Base-by-base conservation (phyloP, 108 stramenopile species). In the Cyclostephanos tholiformis region DNA sequence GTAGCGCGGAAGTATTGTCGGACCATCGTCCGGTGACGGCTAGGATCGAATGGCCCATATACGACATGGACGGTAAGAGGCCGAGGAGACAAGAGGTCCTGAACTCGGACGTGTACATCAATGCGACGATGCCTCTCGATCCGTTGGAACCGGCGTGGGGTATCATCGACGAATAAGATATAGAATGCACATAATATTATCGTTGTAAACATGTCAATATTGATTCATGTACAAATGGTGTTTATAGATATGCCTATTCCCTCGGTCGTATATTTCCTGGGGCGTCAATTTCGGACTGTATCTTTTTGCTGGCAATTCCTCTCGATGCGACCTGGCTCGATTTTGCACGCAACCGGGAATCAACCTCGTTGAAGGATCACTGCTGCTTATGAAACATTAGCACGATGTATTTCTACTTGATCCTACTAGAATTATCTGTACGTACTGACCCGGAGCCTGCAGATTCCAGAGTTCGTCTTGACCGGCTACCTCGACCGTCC, bases 1-100 rank as follows among this genome's bases (percentile, higher is more conserved):
- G 82, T 6, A 68, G 67, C 6, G 16, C 51, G 49, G n/a, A n/a
- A n/a, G 75, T 82, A 0, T n/a, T 82, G 2, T 78, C 77, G 20
- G 82, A 82, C 56, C 82, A 82, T 61, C 65, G 82, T 53, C 82
- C 73, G 4, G 82, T 82, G n/a, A 82, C 82, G 19, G 77, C 77
- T n/a, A 70, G 41, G 36, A 79, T 82, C 56, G 72, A 19, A 16
- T 82, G 82, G 82, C 82, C 82, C 19, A 52, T 32, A 32, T 32
- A 2, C 3, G 32, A 32, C 4, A 32, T 32, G 32, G 32, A 32
- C 32, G 27, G 56, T 25, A 60, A 32, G 29, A 60, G 38, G 59
- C 59, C 35, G 6, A 35, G 19, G 63, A 67, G 72, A 67, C 44
- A 14, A 14, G 76, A 82, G 30, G 72, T 68, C 4, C 55, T 72